A percentile compares a stretch with the other conserved stretches of the same genome.
Conservation (phyloP, 306 rosid genomes). For the Trifolium subterraneum region DNA sequence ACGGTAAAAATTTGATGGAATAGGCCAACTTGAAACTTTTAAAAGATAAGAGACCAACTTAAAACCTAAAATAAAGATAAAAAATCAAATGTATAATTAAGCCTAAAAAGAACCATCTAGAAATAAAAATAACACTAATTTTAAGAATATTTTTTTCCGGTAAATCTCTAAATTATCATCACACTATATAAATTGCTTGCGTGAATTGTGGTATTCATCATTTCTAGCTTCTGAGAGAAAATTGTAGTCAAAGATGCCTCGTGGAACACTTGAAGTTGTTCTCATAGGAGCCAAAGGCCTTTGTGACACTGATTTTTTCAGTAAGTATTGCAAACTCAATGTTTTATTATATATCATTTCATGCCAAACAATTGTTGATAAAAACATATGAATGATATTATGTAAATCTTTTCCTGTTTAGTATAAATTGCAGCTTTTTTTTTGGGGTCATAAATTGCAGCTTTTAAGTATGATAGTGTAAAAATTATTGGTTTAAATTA, state of each 20-base stretch:
- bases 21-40: no score
- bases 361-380: not conserved
- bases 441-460: no score
- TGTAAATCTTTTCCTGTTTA: no score
- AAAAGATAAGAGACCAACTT: no score
- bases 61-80: no score
- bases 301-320: constrained; percentile 35
- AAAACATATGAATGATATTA: no score
- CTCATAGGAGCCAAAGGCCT: constrained; percentile 49
- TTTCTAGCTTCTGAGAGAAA: constrained; percentile 8
- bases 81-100: no score
- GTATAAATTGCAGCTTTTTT: no score
- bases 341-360: not conserved
- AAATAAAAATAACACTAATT: not conserved
- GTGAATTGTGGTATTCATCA: not conserved
- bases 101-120: no score
- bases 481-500: not conserved
- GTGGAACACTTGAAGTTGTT: constrained; percentile 56
- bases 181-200: constrained; percentile 8
- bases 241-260: constrained; percentile 40
- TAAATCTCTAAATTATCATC: not conserved
- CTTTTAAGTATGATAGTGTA: no score
- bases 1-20: no score
- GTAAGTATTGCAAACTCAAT: constrained; percentile 36
- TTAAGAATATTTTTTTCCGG: not conserved